Percentiles rank a stretch among this genome's conserved stretches.
phyloP scores from a whole-genome alignment of 306 rosid genomes.

The Vicia sativa region DNA sequence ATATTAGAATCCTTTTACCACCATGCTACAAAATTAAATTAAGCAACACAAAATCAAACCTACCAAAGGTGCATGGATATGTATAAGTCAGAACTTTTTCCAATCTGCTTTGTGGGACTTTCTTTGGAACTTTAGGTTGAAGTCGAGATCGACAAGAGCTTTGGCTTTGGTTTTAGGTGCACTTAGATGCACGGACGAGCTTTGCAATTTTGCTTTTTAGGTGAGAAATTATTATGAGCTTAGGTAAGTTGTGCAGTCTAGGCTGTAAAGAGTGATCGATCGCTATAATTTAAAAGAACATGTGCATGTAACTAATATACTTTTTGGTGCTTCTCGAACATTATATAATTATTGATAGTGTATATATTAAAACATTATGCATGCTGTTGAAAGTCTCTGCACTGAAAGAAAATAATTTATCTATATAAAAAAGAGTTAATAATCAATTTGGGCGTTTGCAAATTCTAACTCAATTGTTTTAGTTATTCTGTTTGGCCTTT shows the following conservation, averaged over 20 bases:
- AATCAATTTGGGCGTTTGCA: too few relatives aligned
- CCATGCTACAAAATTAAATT: neutral
- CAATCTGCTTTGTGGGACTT: neutral
- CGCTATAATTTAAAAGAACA: neutral
- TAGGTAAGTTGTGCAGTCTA: slow-evolving; percentile 1
- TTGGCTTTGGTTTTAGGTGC: neutral
- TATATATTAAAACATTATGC: too few relatives aligned
- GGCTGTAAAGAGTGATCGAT: neutral
- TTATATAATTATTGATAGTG: neutral
- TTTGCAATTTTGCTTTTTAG: neutral
- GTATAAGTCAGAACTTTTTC: neutral
- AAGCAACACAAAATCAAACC: neutral
- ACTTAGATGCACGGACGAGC: slow-evolving; percentile 10
- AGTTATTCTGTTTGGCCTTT: too few relatives aligned
- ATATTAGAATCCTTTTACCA: too few relatives aligned
- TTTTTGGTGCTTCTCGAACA: neutral
- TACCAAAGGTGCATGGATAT: neutral
- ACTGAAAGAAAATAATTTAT: too few relatives aligned
- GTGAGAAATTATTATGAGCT: too few relatives aligned
- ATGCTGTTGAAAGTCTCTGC: too few relatives aligned
- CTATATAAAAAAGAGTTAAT: too few relatives aligned
- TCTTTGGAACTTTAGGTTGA: neutral
- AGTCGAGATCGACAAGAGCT: neutral
- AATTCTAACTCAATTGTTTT: too few relatives aligned
- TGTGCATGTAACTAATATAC: neutral